Evolutionary conservation across 2,329 filamentous ascomycete species (phyloP), one percentile per base, ranked within the genome.

Genomic region (Botrytis galanthina): DNA sequence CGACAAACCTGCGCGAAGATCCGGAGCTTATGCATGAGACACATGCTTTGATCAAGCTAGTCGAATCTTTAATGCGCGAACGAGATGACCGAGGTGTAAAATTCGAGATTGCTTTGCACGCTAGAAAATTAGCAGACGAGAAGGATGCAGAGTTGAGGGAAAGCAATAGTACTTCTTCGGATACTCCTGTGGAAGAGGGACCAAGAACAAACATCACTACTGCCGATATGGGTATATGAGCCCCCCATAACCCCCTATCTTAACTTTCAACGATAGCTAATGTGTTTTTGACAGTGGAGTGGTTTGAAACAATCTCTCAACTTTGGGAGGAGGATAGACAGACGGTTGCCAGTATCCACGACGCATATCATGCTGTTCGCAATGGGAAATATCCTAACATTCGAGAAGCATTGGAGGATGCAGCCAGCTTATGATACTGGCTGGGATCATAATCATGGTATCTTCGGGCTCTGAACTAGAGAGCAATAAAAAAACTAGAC

Each of bases 151-250:
- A 29, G 12, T n/a, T 18, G 14, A 67, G 14, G 6, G 8, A n/a
- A 26, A 18, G 4, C 2, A 12, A 37, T 37, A 6, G 8, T 39
- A 14, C 14, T 48, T 4, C 3, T 51, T 9, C 4, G 0, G 2
- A 18, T 39, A 32, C 7, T 29, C 10, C 29, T 14, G 62, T 35
- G 39, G 62, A 64, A 46, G 62, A 32, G 12, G 42, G 3, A 6
- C 18, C n/a, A 26, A 12, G 8, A 42, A 44, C 4, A 3, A 7
- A 22, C 1, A 20, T 32, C 8, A 22, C 18, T 8, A 22, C 62
- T 14, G 18, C n/a, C 1, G 39, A 35, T 35, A 35, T 64, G 16
- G 14, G 62, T 64, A 48, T 7, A 7, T 32, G 10, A 35, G 42
- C 29, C 9, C 20, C 42, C 18, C 51, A 29, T 54, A 29, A n/a